These are phyloP conservation scores for Pyricularia grisea DNA, from an alignment of 2,329 filamentous ascomycete species.

Conservation along the genomic window DNA sequence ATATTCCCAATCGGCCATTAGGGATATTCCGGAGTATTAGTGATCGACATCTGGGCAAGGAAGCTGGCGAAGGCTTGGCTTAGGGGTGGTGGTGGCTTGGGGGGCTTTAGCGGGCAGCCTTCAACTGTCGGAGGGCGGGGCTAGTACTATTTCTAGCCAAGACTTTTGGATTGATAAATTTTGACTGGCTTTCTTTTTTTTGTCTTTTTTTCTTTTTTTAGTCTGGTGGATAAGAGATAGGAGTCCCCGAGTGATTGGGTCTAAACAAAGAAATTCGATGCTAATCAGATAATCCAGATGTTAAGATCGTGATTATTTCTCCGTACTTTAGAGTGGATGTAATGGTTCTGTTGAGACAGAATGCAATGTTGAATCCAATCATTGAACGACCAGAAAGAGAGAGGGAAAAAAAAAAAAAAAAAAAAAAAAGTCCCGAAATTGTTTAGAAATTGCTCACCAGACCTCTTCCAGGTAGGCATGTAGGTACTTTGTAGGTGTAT, in stretches of 20 bases:
- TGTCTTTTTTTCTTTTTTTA: neutral
- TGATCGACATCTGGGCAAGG: neutral
- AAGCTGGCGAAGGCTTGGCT: neutral
- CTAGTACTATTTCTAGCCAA: neutral
- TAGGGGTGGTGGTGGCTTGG: neutral
- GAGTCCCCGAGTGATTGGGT: neutral
- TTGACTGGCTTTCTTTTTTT: too few relatives aligned
- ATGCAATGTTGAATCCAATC: neutral
- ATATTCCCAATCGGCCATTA: neutral
- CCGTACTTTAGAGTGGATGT: neutral
- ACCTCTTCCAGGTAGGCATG: too few relatives aligned
- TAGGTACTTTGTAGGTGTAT: too few relatives aligned
- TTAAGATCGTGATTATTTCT: neutral
- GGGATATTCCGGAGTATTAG: neutral
- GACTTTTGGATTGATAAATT: neutral
- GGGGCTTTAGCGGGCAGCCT: neutral
- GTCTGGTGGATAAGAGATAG: neutral
- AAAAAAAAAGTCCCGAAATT: neutral
- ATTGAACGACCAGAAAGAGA: neutral
- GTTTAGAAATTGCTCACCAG: neutral
- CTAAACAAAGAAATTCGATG: neutral
- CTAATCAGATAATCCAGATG: neutral
- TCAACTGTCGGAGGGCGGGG: neutral
- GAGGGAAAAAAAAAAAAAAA: neutral
- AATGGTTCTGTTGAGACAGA: neutral